Evolutionary conservation across 179 eudicot genomes (phyloP), one percentile per base, ranked within the genome.

Genomic region (Corrigiola litoralis): DNA sequence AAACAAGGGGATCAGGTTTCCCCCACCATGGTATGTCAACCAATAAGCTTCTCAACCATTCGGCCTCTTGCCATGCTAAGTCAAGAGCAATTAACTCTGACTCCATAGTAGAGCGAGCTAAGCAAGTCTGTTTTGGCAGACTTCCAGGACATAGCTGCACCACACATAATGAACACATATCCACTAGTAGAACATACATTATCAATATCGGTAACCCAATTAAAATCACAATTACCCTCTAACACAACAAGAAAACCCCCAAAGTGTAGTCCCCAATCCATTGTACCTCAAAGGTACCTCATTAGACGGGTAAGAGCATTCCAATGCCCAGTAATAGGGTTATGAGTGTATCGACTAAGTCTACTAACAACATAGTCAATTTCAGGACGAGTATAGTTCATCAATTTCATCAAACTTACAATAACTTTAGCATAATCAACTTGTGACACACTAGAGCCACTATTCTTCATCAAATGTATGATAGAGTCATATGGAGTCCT

Each of bases 301-400:
- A 18, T 5, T n/a, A 41, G 27, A 5, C 45, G 21, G 13, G 4
- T 14, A 54, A 32, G 24, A 2, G 18, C 40, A 18, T n/a, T 16
- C 37, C 36, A 61, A 28, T 61, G 50, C 3, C 44, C 25, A 17
- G 20, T 12, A 5, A 28, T 20, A 9, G 49, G 49, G 23, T 61
- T 42, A 16, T 31, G 28, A 8, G 41, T 46, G 17, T 29, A 45
- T 2, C n/a, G 12, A 31, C 54, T 45, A 4, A 31, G 5, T 17
- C 37, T 20, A 8, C 66, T 61, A 2, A 61, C 21, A 10, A 11
- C 55, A 46, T 45, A 61, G 6, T 28, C 28, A 45, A 46, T 61
- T 28, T 61, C 28, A 31, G 47, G 66, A 2, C 31, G 46, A 2
- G 61, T 36, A 37, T n/a, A 63, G 54, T 45, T 63, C 57, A 63